Base-by-base conservation (phyloP, 2,329 filamentous ascomycete genomes). In the Aspergillus puulaauensis region DNA sequence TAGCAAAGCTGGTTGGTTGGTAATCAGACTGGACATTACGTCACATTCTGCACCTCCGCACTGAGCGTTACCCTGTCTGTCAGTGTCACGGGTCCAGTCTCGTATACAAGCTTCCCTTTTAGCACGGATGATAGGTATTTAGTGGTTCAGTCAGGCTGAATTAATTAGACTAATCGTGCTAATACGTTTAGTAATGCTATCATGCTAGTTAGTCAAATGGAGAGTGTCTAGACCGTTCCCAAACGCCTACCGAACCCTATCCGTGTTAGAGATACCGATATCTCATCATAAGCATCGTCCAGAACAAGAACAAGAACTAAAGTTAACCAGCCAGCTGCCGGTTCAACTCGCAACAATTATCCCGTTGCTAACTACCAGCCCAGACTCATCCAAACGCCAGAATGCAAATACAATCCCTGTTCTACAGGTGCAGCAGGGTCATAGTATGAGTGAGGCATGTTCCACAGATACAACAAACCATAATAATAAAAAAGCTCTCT, bases 371-470 rank as follows among this genome's bases (percentile, higher is more conserved):
- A 12, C 35, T n/a, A 37, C 35, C 35, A 37, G 12, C 15, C 35
- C 35, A 37, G 44, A 24, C 31, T 33, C 35, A 50, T 56, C 54
- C 40, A 51, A 58, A 58, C 56, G 51, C 56, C 56, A 58, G 17
- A 51, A 58, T 58, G 56, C 56, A 58, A 54, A 58, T 47, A 49
- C 46, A 54, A 27, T 51, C 56, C 51, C 35, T 31, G 27, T 31
- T 31, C 27, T 54, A 53, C 37, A 49, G 21, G 31, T 11, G 35
- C 33, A 41, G 27, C 17, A 44, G 52, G 56, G 31, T 45, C 47
- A 33, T 35, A 40, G 27, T 9, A 31, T 31, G 8, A n/a, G 24
- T 57, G 49, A 48, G 46, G 37, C 37, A 49, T 31, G 15, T 27
- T 46, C 47, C 46, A 33, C 33, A 50, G 37, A 55, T 40, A 39